phyloP scores from a whole-genome alignment of 495 filamentous ascomycete genomes.

The Penicillium crystallinum region DNA sequence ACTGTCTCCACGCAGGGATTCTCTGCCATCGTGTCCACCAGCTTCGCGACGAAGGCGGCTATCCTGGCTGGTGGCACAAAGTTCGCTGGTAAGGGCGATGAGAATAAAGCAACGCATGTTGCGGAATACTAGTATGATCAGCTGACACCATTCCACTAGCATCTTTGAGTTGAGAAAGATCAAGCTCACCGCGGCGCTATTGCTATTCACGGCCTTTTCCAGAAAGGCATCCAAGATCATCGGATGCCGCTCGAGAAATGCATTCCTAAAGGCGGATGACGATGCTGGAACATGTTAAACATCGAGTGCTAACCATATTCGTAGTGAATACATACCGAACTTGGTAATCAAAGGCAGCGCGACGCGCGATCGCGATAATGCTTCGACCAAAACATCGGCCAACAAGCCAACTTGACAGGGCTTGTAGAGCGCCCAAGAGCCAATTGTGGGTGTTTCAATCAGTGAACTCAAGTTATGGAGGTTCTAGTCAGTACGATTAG shows the following conservation, averaged over 20 bases:
- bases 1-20: conserved; percentile 38
- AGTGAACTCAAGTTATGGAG: conserved; percentile 29
- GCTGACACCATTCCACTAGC: not conserved
- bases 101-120: conserved; percentile 39
- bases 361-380: conserved; percentile 36
- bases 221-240: conserved; percentile 39
- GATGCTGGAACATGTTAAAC: conserved; percentile 21
- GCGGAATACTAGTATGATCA: conserved; percentile 29
- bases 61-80: conserved; percentile 37
- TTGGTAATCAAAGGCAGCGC: conserved; percentile 34
- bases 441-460: conserved; percentile 13
- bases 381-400: conserved; percentile 40
- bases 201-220: conserved; percentile 26
- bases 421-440: conserved; percentile 40
- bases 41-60: conserved; percentile 34
- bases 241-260: conserved; percentile 36
- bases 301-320: not conserved
- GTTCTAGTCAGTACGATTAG: conserved; percentile 23
- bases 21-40: conserved; percentile 29
- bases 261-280: conserved; percentile 32
- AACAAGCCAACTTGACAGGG: conserved; percentile 42
- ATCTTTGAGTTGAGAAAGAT: not conserved
- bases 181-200: conserved; percentile 32
- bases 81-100: conserved; percentile 31
- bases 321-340: conserved; percentile 32